Conservation (phyloP, 75 land plant genomes). For the Selaginella moellendorffii region DNA sequence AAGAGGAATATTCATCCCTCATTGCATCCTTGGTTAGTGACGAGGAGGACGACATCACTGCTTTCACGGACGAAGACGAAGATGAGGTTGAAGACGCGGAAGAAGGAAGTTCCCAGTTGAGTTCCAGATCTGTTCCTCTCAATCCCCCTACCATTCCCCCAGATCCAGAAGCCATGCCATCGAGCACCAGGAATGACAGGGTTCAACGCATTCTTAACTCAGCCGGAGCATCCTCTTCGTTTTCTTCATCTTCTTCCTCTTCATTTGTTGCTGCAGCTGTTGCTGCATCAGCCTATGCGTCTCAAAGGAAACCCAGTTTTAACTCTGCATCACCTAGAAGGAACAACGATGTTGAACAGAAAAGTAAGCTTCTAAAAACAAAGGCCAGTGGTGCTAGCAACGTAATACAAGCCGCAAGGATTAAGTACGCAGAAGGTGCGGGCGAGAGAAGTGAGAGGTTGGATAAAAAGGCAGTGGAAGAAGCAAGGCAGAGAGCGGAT, state of each 20-base stretch:
- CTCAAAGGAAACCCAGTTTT: not conserved
- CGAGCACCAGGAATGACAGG: not conserved
- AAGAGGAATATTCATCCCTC: conserved; percentile 1
- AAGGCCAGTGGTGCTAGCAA: too few species aligned
- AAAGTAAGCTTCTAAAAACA: too few species aligned
- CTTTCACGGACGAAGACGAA: conserved; percentile 15
- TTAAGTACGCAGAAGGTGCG: conserved; percentile 21
- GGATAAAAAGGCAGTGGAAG: conserved; percentile 26
- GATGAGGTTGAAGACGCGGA: not conserved
- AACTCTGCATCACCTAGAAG: not conserved
- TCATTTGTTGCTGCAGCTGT: not conserved
- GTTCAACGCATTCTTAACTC: too few species aligned
- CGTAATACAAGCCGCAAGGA: conserved; percentile 25
- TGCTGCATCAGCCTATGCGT: not conserved
- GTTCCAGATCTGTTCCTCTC: too few species aligned
- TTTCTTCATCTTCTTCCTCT: not conserved
- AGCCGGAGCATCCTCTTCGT: too few species aligned
- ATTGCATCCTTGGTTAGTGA: not conserved
- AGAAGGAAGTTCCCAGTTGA: too few species aligned
- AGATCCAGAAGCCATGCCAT: too few species aligned
- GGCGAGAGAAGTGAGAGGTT: conserved; percentile 28
- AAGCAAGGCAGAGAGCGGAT: conserved; percentile 20
- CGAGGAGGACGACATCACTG: conserved; percentile 11
- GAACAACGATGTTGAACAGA: not conserved
- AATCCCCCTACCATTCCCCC: not conserved